Conservation (phyloP, 352 stramenopile species). For the Pythium insidiosum region DNA sequence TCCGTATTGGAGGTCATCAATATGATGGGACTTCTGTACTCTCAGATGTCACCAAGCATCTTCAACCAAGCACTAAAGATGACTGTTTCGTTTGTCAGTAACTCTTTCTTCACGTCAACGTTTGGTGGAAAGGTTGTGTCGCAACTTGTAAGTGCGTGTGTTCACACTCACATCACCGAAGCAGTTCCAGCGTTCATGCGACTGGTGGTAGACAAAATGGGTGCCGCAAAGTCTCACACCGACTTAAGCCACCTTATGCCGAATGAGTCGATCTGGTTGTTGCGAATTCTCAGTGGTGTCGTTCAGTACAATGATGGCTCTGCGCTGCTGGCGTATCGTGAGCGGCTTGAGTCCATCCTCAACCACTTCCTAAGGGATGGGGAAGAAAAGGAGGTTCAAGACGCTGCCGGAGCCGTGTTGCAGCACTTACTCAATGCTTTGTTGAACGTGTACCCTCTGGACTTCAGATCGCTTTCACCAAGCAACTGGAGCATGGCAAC, state of each 20-base stretch:
- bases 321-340: slow-evolving; percentile 26
- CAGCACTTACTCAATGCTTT: slow-evolving; percentile 35
- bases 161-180: slow-evolving; percentile 32
- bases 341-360: slow-evolving; percentile 32
- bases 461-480: slow-evolving; percentile 50
- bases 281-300: slow-evolving; percentile 45
- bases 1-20: slow-evolving; percentile 53
- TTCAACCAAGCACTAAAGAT: slow-evolving; percentile 46
- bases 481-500: slow-evolving; percentile 34
- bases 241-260: slow-evolving; percentile 27
- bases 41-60: slow-evolving; percentile 53
- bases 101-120: slow-evolving; percentile 47
- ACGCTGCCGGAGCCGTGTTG: slow-evolving; percentile 32
- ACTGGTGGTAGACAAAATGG: slow-evolving; percentile 41
- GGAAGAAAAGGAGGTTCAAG: slow-evolving; percentile 53
- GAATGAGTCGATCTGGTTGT: slow-evolving; percentile 63
- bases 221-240: slow-evolving; percentile 24
- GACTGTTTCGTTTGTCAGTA: slow-evolving; percentile 42
- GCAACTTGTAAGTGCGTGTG: slow-evolving; percentile 36
- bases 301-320: slow-evolving; percentile 31
- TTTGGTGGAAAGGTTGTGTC: slow-evolving; percentile 59
- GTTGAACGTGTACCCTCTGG: slow-evolving; percentile 40
- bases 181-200: slow-evolving; percentile 31
- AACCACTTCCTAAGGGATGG: slow-evolving; percentile 29
- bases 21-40: slow-evolving; percentile 49